Evolutionary conservation across 2,329 filamentous ascomycete species (phyloP).

Genomic region (Fusarium austroafricanum): DNA sequence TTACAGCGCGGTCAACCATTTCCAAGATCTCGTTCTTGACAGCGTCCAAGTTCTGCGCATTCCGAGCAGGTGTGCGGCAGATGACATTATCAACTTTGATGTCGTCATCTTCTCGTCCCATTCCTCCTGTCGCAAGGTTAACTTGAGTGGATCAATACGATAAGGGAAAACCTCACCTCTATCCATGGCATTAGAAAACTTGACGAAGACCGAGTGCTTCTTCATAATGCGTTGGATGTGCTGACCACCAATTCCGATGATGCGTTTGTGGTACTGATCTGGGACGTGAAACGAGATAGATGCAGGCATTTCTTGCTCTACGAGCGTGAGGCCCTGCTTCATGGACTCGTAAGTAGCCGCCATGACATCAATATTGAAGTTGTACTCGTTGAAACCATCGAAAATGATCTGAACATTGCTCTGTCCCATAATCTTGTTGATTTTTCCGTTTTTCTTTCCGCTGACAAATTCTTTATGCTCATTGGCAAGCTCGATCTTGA

Average conservation of each 20-base stretch:
- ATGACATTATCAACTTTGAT: constrained; percentile 99
- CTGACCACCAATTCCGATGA: constrained; percentile 97
- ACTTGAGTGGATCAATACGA: constrained; percentile 16
- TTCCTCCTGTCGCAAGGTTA: constrained; percentile 60
- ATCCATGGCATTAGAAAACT: constrained; percentile 99
- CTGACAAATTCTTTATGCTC: constrained; percentile 99
- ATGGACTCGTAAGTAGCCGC: constrained; percentile 92
- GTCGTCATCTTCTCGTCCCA: constrained; percentile 96
- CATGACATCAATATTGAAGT: constrained; percentile 99
- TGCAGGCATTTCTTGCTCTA: constrained; percentile 99
- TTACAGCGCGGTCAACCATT: constrained; percentile 94
- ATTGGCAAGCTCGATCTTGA: constrained; percentile 98
- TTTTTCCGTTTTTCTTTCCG: constrained; percentile 99
- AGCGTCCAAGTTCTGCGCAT: constrained; percentile 94
- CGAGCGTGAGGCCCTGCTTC: constrained; percentile 89
- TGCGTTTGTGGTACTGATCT: constrained; percentile 99
- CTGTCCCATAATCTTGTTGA: constrained; percentile 99
- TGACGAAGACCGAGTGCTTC: constrained; percentile 99
- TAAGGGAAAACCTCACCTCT: constrained; percentile 66
- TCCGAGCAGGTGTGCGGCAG: constrained; percentile 95
- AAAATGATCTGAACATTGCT: constrained; percentile 99
- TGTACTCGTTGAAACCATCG: constrained; percentile 99
- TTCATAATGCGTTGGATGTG: constrained; percentile 99
- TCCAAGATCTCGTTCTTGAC: constrained; percentile 99
- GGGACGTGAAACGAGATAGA: constrained; percentile 99